Conservation (phyloP, 768 basidiomycete genomes). For the Leccinum fibrillosum region DNA sequence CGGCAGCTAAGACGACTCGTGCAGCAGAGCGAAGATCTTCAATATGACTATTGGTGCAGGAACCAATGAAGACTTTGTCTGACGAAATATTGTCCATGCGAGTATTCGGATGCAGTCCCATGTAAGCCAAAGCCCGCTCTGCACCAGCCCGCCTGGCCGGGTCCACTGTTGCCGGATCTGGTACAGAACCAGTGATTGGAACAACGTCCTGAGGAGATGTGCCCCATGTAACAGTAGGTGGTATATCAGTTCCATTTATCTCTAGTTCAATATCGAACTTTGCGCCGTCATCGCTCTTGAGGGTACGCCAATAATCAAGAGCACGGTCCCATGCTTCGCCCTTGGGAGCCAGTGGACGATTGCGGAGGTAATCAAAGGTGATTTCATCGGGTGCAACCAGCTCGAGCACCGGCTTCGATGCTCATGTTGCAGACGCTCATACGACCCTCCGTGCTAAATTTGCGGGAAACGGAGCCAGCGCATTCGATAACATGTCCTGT, state of each 20-base stretch:
- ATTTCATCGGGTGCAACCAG: constrained; percentile 90
- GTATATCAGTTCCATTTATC: constrained; percentile 79
- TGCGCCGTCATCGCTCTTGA: constrained; percentile 78
- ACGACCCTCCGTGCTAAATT: constrained; percentile 87
- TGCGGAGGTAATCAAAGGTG: constrained; percentile 80
- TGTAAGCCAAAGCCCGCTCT: constrained; percentile 76
- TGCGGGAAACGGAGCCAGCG: constrained; percentile 82
- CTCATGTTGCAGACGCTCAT: constrained; percentile 96
- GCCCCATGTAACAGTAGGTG: constrained; percentile 91
- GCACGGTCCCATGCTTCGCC: constrained; percentile 84
- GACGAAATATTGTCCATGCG: constrained; percentile 75
- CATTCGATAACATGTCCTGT: constrained; percentile 92
- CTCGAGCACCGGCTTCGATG: constrained; percentile 89
- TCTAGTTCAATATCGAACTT: constrained; percentile 81
- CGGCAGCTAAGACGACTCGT: constrained; percentile 70
- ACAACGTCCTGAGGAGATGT: constrained; percentile 91
- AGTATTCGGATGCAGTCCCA: constrained; percentile 79
- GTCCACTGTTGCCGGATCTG: constrained; percentile 70
- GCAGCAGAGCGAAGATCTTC: constrained; percentile 88
- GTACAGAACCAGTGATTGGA: constrained; percentile 79
- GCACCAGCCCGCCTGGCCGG: constrained; percentile 64
- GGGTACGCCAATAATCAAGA: constrained; percentile 79
- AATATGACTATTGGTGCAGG: constrained; percentile 92
- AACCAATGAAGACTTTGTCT: constrained; percentile 92
- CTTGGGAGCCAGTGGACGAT: constrained; percentile 78